Base-by-base conservation (phyloP, 345 rosid genomes). In the Sisymbrium altissimum region DNA sequence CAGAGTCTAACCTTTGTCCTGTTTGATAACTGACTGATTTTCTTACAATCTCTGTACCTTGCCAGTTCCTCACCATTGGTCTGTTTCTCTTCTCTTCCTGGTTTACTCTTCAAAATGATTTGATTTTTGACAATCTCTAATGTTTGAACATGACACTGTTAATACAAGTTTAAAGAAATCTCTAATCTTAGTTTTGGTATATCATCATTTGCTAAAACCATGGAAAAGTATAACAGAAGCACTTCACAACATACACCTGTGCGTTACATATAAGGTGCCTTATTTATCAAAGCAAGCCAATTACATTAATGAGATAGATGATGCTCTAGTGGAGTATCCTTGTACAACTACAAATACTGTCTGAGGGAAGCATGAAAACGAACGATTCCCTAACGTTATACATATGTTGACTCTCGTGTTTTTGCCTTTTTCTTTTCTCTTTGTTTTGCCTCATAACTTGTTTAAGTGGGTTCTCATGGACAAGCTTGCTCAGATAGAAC, bases 401-500 rank as follows among this genome's bases (percentile, higher is more conserved):
- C 23, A 25, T 5, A 49, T 25, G 60, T 29, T 21, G 50, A 55
- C 58, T 57, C 25, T 39, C 35, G 23, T 63, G 53, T 38, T n/a
- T 7, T 44, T 59, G 17, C 3, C 4, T 14, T 14, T 14, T 45
- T 52, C 17, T 53, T 1, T 64, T 27, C 58, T 54, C 53, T 41
- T 72, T 30, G 19, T 56, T 56, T 33, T 23, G 66, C 33, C 36
- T 44, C 39, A 38, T 14, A 66, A 18, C 36, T 64, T 65, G 40
- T 61, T 80, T 49, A 87, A 69, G 86, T 70, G 12, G 75, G 68
- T 69, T 85, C 94, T 29, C 61, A 76, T 43, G 97, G 92, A 41
- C 93, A 88, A 66, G 96, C 92, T 38, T 40, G 93, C 80, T 88
- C 96, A 95, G 3, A 92, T 97, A 7, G 97, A 87, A 68, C 93